These are phyloP conservation scores for Piper betle DNA, from an alignment of 164 flowering plant species.

Conservation along the genomic window DNA sequence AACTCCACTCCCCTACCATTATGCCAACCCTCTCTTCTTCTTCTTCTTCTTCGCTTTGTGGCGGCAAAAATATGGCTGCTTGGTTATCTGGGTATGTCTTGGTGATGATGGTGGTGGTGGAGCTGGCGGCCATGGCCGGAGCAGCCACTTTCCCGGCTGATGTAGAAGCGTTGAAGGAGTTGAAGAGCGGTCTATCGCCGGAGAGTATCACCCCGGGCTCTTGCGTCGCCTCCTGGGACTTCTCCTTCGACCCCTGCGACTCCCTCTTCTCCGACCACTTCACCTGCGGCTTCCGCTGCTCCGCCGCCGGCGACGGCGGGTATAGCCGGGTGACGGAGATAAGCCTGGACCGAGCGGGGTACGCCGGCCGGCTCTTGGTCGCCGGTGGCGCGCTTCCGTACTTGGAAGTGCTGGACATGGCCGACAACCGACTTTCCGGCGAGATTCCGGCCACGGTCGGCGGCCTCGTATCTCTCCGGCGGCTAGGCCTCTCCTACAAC, in stretches of 20 bases:
- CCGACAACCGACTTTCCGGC: slow-evolving; percentile 55
- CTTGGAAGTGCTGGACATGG: slow-evolving; percentile 49
- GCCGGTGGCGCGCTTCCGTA: slow-evolving; percentile 42
- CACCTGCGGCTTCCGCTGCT: slow-evolving; percentile 88
- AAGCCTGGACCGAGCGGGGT: slow-evolving; percentile 74
- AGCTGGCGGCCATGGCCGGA: background rate
- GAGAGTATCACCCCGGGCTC: slow-evolving; percentile 50
- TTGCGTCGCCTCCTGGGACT: slow-evolving; percentile 72
- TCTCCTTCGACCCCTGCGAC: slow-evolving; percentile 84
- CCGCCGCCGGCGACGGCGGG: slow-evolving; percentile 21
- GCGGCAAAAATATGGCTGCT: too few species aligned
- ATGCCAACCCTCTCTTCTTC: too few species aligned
- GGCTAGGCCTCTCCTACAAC: slow-evolving; percentile 59
- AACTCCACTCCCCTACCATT: too few species aligned
- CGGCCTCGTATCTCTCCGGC: slow-evolving; percentile 35
- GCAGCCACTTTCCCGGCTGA: slow-evolving; percentile 13
- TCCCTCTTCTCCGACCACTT: slow-evolving; percentile 39
- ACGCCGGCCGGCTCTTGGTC: slow-evolving; percentile 45
- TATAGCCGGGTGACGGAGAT: slow-evolving; percentile 59
- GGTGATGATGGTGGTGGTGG: background rate
- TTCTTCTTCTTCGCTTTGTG: too few species aligned
- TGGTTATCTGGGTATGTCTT: too few species aligned
- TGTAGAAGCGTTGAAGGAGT: slow-evolving; percentile 30
- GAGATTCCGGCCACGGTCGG: slow-evolving; percentile 46
- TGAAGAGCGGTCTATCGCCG: slow-evolving; percentile 28